Evolutionary conservation across 1,284 basidiomycete genomes (phyloP), one percentile per base, ranked within the genome.

Genomic region (Cryptococcus amylolentus): DNA sequence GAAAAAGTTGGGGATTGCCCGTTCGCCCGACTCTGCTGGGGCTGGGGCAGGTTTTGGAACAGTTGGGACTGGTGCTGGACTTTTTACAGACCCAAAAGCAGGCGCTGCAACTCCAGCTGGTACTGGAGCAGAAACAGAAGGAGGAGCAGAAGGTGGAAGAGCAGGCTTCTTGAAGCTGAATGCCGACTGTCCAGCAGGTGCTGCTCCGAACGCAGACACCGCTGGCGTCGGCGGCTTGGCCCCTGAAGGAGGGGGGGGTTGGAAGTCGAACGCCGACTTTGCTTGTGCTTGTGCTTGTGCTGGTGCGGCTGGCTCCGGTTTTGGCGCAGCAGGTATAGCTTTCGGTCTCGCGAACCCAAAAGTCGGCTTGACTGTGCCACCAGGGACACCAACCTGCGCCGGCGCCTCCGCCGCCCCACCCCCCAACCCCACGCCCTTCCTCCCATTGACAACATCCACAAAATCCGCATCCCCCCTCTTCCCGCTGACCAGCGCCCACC

Each of bases 401-500:
- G 46, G 20, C 41, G 41, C 20, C 8, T 7, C 26, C 42, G 42
- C 18, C 18, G n/a, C 18, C 42, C 3, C 26, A 14, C 13, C n/a
- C 48, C 5, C 39, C 40, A 3, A 52, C 41, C 14, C 59, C 60
- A 12, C 61, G 62, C 31, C 31, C 10, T 35, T 42, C 9, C 41
- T 9, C 1, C 90, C 91, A 66, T 95, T 89, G 57, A 95, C 89
- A 55, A 95, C 82, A 54, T 91, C 84, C 1, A 83, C 80, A 52
- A 87, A 83, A 5, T 80, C 79, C 39, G 86, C 75, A 4, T 80
- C 79, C 0, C 83, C 84, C 37, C 86, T 80, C 65, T 94, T 87
- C 16, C 77, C 79, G 60, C 91, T 89, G 57, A 94, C 88, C 53
- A 13, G 82, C 84, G 60, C 86, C 87, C 73, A 83, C 81, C 57